These are phyloP conservation scores for Pseudohalonectria lignicola DNA, from an alignment of 2,329 filamentous ascomycete genomes.

Conservation along the genomic window DNA sequence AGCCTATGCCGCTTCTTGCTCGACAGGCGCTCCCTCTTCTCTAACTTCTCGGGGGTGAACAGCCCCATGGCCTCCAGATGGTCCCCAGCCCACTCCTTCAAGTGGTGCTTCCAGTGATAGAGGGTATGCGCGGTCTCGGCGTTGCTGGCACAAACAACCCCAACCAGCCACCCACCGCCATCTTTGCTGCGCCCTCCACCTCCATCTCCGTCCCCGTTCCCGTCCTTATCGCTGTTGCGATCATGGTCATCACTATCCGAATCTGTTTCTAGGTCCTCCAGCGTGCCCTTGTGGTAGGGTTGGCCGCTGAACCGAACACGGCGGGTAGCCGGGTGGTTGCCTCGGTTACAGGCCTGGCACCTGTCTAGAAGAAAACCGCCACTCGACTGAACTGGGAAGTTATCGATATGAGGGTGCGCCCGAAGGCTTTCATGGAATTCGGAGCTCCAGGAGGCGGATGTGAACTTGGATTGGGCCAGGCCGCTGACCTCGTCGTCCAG, in stretches of 20 bases:
- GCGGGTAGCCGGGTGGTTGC: slow-evolving; percentile 55
- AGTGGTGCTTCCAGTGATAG: slow-evolving; percentile 63
- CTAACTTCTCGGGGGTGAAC: slow-evolving; percentile 43
- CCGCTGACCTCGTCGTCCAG: slow-evolving; percentile 60
- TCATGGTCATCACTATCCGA: slow-evolving; percentile 12
- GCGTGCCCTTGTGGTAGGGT: slow-evolving; percentile 53
- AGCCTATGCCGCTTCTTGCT: slow-evolving; percentile 45
- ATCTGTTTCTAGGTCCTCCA: slow-evolving; percentile 47
- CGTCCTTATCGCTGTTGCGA: slow-evolving; percentile 21
- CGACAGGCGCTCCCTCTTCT: slow-evolving; percentile 50
- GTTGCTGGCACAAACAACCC: slow-evolving; percentile 29
- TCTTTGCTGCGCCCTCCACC: no score
- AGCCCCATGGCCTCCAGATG: slow-evolving; percentile 49
- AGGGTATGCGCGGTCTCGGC: slow-evolving; percentile 62
- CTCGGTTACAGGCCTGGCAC: slow-evolving; percentile 63
- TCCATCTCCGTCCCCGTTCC: slow-evolving; percentile 26
- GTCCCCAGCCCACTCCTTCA: slow-evolving; percentile 61
- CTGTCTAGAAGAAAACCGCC: slow-evolving; percentile 17
- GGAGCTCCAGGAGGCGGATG: slow-evolving; percentile 57
- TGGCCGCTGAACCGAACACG: slow-evolving; percentile 52
- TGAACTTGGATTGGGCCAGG: slow-evolving; percentile 59
- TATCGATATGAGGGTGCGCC: slow-evolving; percentile 51
- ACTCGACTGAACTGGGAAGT: slow-evolving; percentile 25
- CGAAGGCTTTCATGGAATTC: slow-evolving; percentile 56
- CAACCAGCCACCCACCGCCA: slow-evolving; percentile 29